Conservation (phyloP, 176 grass and related monocot species). For the Carex parvula region DNA sequence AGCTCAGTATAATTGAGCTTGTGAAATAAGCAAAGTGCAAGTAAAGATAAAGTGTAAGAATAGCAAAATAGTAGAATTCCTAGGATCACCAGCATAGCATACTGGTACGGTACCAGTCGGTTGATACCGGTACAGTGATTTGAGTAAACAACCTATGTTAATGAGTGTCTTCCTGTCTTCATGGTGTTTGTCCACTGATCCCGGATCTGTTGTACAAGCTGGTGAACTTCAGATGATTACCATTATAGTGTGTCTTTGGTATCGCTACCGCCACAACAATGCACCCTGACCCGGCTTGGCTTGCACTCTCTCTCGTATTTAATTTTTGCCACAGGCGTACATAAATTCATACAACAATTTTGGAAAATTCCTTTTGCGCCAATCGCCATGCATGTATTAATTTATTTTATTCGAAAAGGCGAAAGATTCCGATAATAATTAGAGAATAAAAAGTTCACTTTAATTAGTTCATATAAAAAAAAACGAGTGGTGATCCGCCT, state of each 20-base stretch:
- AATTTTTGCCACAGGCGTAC: background rate
- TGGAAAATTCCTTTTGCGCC: background rate
- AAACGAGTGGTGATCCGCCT: background rate
- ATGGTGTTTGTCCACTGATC: too few species aligned
- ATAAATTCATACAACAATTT: background rate
- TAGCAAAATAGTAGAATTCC: too few species aligned
- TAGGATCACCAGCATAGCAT: too few species aligned
- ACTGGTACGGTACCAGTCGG: too few species aligned
- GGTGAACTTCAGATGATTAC: too few species aligned
- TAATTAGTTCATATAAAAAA: background rate
- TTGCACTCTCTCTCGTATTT: background rate
- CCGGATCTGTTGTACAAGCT: too few species aligned
- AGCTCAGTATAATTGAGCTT: too few species aligned
- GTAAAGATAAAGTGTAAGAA: too few species aligned
- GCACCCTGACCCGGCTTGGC: background rate
- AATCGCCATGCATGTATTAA: background rate
- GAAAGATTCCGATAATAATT: background rate
- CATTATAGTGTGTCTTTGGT: background rate
- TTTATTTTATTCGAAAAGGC: background rate
- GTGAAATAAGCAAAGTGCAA: too few species aligned
- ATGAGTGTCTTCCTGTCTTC: too few species aligned
- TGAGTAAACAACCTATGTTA: too few species aligned
- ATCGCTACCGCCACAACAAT: background rate
- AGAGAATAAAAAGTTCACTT: background rate
- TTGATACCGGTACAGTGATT: too few species aligned